Percentiles rank a stretch among this genome's conserved stretches.
These are phyloP conservation scores for Cladosporium halotolerans DNA, from an alignment of 2,329 filamentous ascomycete genomes.

Conservation along the genomic window DNA sequence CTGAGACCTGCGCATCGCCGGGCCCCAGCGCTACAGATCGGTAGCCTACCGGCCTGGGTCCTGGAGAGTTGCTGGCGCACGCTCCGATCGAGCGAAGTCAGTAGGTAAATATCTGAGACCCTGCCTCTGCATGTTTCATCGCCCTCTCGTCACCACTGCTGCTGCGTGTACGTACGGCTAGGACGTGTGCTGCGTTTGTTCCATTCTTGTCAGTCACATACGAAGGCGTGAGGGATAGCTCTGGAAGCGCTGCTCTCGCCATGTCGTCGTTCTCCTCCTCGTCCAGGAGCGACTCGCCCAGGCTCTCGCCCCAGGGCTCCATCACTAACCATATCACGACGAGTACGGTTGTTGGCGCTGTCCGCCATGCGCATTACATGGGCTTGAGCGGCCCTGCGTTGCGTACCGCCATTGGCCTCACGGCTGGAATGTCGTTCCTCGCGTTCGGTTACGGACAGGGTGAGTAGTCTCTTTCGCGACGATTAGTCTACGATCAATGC, in stretches of 20 bases:
- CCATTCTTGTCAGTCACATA: no score
- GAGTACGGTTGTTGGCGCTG: not conserved
- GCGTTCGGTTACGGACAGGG: slow-evolving; percentile 14
- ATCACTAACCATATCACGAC: not conserved
- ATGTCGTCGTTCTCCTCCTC: not conserved
- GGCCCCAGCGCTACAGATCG: not conserved
- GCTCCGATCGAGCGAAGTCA: not conserved
- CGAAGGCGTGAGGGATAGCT: not conserved
- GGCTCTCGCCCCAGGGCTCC: not conserved
- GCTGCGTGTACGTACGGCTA: no score
- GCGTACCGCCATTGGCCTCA: slow-evolving; percentile 17
- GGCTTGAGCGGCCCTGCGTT: slow-evolving; percentile 17
- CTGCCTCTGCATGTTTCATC: slow-evolving; percentile 1
- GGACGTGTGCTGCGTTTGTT: not conserved
- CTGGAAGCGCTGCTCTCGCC: not conserved
- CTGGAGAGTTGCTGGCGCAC: not conserved
- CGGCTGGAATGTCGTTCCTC: slow-evolving; percentile 19
- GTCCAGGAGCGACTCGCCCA: not conserved
- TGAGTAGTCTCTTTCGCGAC: slow-evolving; percentile 33
- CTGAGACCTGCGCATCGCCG: not conserved
- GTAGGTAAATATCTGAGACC: slow-evolving; percentile 7
- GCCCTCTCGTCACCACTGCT: not conserved
- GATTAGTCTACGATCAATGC: not conserved
- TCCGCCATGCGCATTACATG: slow-evolving; percentile 16
- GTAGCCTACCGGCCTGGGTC: not conserved